These are phyloP conservation scores for Fusarium staphyleae DNA, from an alignment of 2,329 filamentous ascomycete species.

Conservation along the genomic window DNA sequence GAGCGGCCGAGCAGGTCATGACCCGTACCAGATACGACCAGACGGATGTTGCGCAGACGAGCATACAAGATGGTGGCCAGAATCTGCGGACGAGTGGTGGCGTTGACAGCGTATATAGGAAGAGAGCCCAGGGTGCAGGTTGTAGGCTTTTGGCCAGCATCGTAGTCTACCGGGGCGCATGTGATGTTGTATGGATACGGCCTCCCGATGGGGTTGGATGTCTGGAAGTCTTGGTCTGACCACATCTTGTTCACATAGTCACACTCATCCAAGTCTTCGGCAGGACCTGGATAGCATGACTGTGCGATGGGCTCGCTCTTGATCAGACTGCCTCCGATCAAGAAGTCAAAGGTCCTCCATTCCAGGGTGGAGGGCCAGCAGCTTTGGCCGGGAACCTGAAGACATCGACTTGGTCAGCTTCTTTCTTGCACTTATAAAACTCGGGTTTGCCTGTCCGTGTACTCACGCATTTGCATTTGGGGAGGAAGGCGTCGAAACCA, in stretches of 20 bases:
- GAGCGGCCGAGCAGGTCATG: conserved; percentile 27
- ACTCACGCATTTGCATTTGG: conserved; percentile 25
- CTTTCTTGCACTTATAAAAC: not conserved
- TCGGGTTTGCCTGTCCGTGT: not conserved
- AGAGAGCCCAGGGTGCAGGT: conserved; percentile 23
- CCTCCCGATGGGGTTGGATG: conserved; percentile 25
- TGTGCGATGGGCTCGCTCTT: conserved; percentile 25
- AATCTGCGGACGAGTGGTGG: conserved; percentile 13
- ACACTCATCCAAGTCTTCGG: conserved; percentile 16
- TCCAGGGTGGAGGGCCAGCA: conserved; percentile 19
- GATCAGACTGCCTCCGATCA: conserved; percentile 13
- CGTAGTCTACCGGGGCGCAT: conserved; percentile 23
- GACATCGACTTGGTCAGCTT: not conserved
- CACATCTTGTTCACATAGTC: conserved; percentile 28
- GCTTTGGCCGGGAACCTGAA: conserved; percentile 17
- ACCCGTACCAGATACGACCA: conserved; percentile 23
- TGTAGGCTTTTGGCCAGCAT: conserved; percentile 8
- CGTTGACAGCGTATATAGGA: conserved; percentile 22
- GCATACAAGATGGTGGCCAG: conserved; percentile 7
- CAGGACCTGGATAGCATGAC: conserved; percentile 25
- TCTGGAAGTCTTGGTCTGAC: conserved; percentile 30
- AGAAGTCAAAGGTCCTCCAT: conserved; percentile 6
- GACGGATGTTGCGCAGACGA: conserved; percentile 2
- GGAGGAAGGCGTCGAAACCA: not conserved
- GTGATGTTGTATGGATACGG: conserved; percentile 33